Conservation (phyloP, 2,329 filamentous ascomycete species). For the Trichoderma sp. region DNA sequence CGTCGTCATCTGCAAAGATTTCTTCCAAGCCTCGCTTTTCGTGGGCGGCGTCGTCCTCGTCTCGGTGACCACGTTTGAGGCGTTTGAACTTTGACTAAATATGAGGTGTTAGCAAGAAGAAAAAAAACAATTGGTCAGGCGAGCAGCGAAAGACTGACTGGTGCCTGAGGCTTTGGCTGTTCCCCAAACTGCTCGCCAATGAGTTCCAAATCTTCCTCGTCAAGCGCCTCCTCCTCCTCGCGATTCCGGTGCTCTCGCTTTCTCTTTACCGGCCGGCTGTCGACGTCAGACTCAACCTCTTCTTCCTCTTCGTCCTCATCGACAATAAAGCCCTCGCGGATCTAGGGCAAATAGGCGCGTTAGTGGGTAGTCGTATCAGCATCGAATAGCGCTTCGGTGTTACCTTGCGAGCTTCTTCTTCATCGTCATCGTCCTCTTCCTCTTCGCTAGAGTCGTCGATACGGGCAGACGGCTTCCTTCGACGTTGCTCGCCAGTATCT, state of each 20-base stretch:
- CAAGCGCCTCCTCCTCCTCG: slow-evolving; percentile 82
- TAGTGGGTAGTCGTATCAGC: background rate
- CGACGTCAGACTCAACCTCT: slow-evolving; percentile 54
- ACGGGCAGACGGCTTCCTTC: slow-evolving; percentile 37
- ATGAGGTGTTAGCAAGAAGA: slow-evolving; percentile 21
- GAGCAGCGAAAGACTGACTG: slow-evolving; percentile 53
- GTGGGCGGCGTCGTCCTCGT: slow-evolving; percentile 62
- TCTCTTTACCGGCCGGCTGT: slow-evolving; percentile 58
- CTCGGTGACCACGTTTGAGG: slow-evolving; percentile 84
- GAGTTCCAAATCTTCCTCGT: slow-evolving; percentile 93
- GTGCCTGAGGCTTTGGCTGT: slow-evolving; percentile 58
- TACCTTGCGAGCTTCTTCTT: slow-evolving; percentile 77
- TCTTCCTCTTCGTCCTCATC: slow-evolving; percentile 82
- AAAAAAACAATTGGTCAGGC: background rate
- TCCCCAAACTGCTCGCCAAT: slow-evolving; percentile 78
- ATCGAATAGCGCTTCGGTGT: slow-evolving; percentile 23
- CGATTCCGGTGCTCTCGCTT: slow-evolving; percentile 75
- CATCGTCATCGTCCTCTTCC: slow-evolving; percentile 88
- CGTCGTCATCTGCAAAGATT: slow-evolving; percentile 95
- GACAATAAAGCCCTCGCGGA: slow-evolving; percentile 93
- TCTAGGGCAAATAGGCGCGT: slow-evolving; percentile 45
- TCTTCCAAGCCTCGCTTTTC: slow-evolving; percentile 75
- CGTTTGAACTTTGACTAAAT: slow-evolving; percentile 89
- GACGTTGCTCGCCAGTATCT: slow-evolving; percentile 60
- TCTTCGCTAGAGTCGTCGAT: slow-evolving; percentile 88